Conservation (phyloP, 2,329 filamentous ascomycete species). For the Pseudocercospora fijiensis region DNA sequence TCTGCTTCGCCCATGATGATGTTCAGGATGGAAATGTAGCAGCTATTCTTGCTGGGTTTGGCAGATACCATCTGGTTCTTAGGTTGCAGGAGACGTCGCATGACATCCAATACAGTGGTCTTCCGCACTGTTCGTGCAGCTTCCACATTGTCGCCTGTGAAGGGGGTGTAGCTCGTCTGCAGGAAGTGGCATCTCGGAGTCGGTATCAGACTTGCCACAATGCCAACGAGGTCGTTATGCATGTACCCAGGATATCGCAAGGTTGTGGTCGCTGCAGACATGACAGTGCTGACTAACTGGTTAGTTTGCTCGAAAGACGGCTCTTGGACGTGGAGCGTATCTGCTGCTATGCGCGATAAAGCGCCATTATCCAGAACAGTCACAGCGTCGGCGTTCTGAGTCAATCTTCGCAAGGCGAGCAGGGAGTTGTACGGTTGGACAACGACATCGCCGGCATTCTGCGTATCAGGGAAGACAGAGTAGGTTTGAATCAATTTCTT, state of each 20-base stretch:
- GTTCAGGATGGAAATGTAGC: conserved; percentile 98
- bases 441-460: conserved; percentile 82
- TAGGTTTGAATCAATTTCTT: conserved; percentile 99
- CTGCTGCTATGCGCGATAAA: conserved; percentile 87
- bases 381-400: conserved; percentile 95
- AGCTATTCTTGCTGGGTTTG: conserved; percentile 91
- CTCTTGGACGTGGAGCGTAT: conserved; percentile 90
- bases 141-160: conserved; percentile 93
- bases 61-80: conserved; percentile 99
- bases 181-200: conserved; percentile 97
- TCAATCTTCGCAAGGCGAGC: conserved; percentile 83
- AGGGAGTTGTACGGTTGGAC: conserved; percentile 98
- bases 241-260: conserved; percentile 97
- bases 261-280: conserved; percentile 96
- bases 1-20: conserved; percentile 99
- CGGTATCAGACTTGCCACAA: conserved; percentile 91
- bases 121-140: conserved; percentile 97
- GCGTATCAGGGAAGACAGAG: conserved; percentile 94
- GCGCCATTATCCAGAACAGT: conserved; percentile 97
- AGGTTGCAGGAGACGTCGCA: conserved; percentile 90
- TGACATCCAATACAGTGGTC: conserved; percentile 95
- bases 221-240: conserved; percentile 98
- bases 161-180: conserved; percentile 97
- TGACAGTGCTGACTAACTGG: conserved; percentile 91
- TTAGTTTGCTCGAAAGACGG: conserved; percentile 98